Conservation (phyloP, 2,329 filamentous ascomycete species). For the Cladophialophora immunda region DNA sequence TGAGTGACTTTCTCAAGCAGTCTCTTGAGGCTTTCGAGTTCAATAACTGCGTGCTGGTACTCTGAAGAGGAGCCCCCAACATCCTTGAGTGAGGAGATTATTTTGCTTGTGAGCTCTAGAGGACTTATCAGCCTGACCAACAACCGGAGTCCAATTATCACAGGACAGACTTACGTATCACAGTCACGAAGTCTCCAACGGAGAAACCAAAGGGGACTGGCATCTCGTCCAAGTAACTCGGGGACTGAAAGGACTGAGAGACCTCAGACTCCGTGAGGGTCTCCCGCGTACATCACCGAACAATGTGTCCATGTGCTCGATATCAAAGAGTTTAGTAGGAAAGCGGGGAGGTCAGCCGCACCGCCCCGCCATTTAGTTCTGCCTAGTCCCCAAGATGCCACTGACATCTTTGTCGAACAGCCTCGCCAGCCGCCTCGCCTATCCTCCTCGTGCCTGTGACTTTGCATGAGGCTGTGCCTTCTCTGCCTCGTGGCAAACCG, state of each 20-base stretch:
- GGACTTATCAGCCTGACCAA: neutral
- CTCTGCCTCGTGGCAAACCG: neutral
- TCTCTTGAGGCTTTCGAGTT: conserved; percentile 40
- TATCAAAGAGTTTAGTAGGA: neutral
- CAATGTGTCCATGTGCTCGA: neutral
- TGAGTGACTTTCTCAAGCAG: conserved; percentile 34
- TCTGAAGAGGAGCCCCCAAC: conserved; percentile 39
- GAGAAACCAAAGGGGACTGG: conserved; percentile 39
- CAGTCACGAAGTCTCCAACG: conserved; percentile 42
- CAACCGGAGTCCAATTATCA: neutral
- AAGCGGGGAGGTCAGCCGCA: neutral
- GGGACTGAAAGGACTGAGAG: neutral
- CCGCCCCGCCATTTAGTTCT: neutral
- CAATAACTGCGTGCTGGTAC: conserved; percentile 40
- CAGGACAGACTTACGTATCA: conserved; percentile 36
- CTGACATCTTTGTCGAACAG: neutral
- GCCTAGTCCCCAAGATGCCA: neutral
- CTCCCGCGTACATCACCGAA: neutral
- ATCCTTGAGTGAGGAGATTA: conserved; percentile 39
- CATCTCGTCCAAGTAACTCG: neutral
- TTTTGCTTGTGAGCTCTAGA: conserved; percentile 39
- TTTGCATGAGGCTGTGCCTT: neutral
- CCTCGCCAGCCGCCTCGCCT: neutral
- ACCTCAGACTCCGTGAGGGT: neutral
- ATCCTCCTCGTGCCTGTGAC: neutral